Conservation (phyloP, 192 early-diverging fungal genomes). For the Podila minutissima region DNA sequence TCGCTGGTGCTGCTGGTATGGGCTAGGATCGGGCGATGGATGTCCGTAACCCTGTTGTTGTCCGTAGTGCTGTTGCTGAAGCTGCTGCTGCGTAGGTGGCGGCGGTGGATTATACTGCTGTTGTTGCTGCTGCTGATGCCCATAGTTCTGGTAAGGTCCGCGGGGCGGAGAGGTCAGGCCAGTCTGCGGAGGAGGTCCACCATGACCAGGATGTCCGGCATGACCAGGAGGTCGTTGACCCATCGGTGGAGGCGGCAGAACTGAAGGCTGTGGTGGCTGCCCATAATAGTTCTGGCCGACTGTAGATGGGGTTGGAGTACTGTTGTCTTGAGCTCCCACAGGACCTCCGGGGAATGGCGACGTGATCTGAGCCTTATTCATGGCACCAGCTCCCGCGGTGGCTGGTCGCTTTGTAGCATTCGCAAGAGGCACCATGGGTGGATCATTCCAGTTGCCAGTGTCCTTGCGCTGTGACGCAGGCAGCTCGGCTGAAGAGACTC, state of each 20-base stretch:
- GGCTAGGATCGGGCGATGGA: conserved; percentile 10
- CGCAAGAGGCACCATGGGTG: conserved; percentile 52
- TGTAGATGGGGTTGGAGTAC: conserved; percentile 48
- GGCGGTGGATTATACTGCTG: conserved; percentile 13
- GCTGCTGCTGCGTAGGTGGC: neutral
- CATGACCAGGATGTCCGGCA: conserved; percentile 13
- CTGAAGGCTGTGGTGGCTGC: conserved; percentile 13
- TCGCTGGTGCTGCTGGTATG: conserved; percentile 21
- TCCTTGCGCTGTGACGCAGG: conserved; percentile 55
- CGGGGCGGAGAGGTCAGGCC: conserved; percentile 9
- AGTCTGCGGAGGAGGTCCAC: conserved; percentile 11
- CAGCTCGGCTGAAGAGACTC: conserved; percentile 37
- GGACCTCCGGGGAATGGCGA: conserved; percentile 51
- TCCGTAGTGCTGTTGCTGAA: neutral
- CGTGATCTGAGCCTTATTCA: conserved; percentile 50
- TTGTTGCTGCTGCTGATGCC: conserved; percentile 22
- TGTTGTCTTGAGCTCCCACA: conserved; percentile 41
- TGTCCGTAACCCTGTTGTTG: conserved; percentile 29
- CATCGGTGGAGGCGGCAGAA: neutral
- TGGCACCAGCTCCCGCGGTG: conserved; percentile 46
- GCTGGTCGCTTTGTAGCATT: conserved; percentile 35
- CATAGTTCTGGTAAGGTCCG: conserved; percentile 23
- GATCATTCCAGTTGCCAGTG: conserved; percentile 67
- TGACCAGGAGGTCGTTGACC: conserved; percentile 13
- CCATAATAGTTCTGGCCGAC: conserved; percentile 38